Evolutionary conservation across 331 rosid genomes (phyloP), one percentile per base, ranked within the genome.

Genomic region (Arachis monticola): DNA sequence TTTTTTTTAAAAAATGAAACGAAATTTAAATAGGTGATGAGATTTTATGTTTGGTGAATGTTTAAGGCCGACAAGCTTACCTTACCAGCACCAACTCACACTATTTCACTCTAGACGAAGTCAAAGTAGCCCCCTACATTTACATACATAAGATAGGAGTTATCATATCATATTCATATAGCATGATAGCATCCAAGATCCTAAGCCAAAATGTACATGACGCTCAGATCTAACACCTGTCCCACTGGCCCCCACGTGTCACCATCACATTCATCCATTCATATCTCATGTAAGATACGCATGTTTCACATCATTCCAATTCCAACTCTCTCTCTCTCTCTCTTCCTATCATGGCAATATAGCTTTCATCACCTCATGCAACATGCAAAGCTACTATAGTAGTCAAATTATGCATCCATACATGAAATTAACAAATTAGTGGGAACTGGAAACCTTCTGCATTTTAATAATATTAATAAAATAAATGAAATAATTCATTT

Each of bases 161-260:
- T 79, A 79, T 76, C 78, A 74, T 57, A 69, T 27, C 30, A 27
- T 27, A 27, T 27, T 27, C 30, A 27, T 27, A 27, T 27, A 27
- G 60, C 45, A 70, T 79, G 60, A 76, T 75, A 66, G 77, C 58
- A 66, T 77, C 81, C 71, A 68, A 70, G 77, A 77, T 78, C 84
- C 69, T 67, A 79, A 52, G 51, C 57, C 60, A 35, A 11, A 83
- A 77, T 79, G 55, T 44, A 60, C 45, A 56, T 73, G 80, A 38
- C 47, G 32, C 65, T 70, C 63, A 77, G 79, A 75, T 80, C 84
- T 68, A 73, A 60, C 80, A 81, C 86, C 81, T 76, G 80, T 81
- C 83, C 87, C 66, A 47, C 56, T 86, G 92, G 87, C 89, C 96
- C 87, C 96, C 87, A 84, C 87, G 90, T 87, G 94, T 88, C 94